These are phyloP conservation scores for Aspergillus hortae DNA, from an alignment of 2,329 filamentous ascomycete genomes.

Conservation along the genomic window DNA sequence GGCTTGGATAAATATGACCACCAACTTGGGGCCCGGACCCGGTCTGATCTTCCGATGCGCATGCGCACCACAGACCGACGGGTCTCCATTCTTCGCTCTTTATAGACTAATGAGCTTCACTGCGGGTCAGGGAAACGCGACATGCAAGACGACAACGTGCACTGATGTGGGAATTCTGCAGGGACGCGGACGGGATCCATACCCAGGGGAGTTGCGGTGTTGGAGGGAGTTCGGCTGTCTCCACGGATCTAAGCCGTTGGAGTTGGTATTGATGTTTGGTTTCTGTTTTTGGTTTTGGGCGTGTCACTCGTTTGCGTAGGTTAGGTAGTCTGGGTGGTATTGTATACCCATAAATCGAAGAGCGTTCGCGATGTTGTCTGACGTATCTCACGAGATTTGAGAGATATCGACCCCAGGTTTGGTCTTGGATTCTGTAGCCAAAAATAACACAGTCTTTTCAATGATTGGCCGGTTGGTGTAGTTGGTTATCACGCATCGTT, in stretches of 20 bases:
- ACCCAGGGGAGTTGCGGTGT: not conserved
- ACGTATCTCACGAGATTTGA: no score
- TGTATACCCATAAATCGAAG: no score
- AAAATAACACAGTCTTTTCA: no score
- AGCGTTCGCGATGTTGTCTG: no score
- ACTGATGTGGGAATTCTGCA: not conserved
- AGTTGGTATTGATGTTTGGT: no score
- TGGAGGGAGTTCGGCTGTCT: not conserved
- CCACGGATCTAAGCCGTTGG: no score
- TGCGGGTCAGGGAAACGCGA: not conserved
- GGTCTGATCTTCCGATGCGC: not conserved
- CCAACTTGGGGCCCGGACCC: constrained; percentile 8
- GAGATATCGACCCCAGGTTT: no score
- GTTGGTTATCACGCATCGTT: not conserved
- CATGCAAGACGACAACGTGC: not conserved
- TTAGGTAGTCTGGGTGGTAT: no score
- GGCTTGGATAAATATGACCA: constrained; percentile 15
- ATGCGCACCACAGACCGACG: no score
- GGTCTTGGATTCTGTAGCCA: no score
- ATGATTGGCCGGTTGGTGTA: not conserved
- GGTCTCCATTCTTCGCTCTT: not conserved
- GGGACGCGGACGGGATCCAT: not conserved
- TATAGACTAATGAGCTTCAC: not conserved
- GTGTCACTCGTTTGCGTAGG: no score
- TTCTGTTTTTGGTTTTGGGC: no score